Evolutionary conservation across 257 asterid genomes (phyloP).

Genomic region (Asclepias syriaca): DNA sequence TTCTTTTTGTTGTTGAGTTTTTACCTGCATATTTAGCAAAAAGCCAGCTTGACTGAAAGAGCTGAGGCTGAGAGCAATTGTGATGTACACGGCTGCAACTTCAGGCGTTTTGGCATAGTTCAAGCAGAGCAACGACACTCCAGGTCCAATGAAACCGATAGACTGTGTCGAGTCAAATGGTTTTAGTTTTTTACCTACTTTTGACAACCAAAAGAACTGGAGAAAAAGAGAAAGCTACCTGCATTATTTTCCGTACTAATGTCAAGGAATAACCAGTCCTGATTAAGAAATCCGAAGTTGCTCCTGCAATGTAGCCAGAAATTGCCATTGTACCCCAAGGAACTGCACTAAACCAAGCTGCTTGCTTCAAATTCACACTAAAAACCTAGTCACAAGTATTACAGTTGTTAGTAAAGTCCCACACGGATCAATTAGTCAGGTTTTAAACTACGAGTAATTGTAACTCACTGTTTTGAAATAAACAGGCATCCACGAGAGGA

Average conservation of each 20-base stretch:
- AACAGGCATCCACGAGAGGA: conserved; percentile 98
- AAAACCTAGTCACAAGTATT: conserved; percentile 45
- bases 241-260: conserved; percentile 79
- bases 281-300: conserved; percentile 65
- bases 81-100: conserved; percentile 50
- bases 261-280: conserved; percentile 64
- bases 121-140: conserved; percentile 66
- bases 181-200: too few species aligned
- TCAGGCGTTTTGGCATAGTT: conserved; percentile 71
- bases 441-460: neutral
- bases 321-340: conserved; percentile 99
- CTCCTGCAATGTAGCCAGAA: conserved; percentile 91
- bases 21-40: conserved; percentile 87
- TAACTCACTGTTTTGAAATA: conserved; percentile 85
- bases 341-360: conserved; percentile 99
- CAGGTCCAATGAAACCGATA: conserved; percentile 94
- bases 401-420: neutral
- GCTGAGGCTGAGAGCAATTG: conserved; percentile 78
- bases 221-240: conserved; percentile 37
- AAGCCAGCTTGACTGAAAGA: conserved; percentile 98
- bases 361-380: conserved; percentile 83
- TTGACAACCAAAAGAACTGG: neutral
- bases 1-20: conserved; percentile 13
- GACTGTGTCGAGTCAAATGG: conserved; percentile 38
- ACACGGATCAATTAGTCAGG: neutral